Evolutionary conservation across 2,329 filamentous ascomycete species (phyloP).

Genomic region (Microsporum audouinii): DNA sequence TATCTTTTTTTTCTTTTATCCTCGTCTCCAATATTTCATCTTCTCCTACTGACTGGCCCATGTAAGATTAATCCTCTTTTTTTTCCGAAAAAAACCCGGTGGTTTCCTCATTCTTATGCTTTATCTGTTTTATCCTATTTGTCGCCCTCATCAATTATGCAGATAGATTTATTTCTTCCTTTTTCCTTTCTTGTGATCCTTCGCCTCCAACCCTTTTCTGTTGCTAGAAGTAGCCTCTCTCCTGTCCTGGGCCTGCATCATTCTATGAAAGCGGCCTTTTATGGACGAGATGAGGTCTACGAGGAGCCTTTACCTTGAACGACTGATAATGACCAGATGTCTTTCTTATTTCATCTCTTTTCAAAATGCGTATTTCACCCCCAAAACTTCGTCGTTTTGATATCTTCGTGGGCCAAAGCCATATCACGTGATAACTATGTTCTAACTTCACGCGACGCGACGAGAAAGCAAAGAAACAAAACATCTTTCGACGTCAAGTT

Average conservation of each 20-base stretch:
- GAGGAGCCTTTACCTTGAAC: too few relatives aligned
- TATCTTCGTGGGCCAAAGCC: neutral
- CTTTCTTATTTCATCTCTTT: too few relatives aligned
- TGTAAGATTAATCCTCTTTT: constrained; percentile 2
- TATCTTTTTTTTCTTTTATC: neutral
- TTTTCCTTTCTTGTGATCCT: too few relatives aligned
- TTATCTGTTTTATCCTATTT: neutral
- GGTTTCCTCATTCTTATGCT: neutral
- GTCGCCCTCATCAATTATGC: neutral
- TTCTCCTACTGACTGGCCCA: neutral
- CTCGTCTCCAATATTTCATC: neutral
- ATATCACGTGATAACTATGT: neutral
- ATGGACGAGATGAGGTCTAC: neutral
- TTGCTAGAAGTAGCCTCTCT: neutral
- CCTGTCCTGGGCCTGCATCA: neutral
- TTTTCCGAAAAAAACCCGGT: neutral
- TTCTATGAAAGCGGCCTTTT: neutral
- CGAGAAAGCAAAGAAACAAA: neutral
- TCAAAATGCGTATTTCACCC: too few relatives aligned
- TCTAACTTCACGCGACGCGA: neutral
- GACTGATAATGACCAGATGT: too few relatives aligned
- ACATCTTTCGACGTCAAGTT: too few relatives aligned
- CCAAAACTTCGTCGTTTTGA: neutral
- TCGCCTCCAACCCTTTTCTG: neutral
- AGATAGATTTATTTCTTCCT: neutral